Evolutionary conservation across 2,329 filamentous ascomycete genomes (phyloP), one percentile per base, ranked within the genome.

Genomic region (Alternaria ethzedia): DNA sequence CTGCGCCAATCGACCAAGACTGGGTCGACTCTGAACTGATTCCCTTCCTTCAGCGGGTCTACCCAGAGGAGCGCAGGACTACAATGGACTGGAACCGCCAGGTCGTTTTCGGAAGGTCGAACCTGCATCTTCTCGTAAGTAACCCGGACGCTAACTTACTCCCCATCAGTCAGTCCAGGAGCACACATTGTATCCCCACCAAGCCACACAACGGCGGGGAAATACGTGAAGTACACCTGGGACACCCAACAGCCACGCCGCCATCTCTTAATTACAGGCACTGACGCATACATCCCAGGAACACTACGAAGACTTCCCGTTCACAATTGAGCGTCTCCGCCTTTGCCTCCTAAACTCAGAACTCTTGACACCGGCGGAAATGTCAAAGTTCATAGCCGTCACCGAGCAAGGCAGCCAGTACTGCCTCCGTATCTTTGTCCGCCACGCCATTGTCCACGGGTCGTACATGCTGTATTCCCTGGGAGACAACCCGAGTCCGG

Each of bases 281-380:
- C 52, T 63, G 13, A 63, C 28, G 7, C 23, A 26, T 46, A n/a
- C 20, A 46, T 11, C 8, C 13, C 11, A 65, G 65, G 45, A 54
- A 5, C 49, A 64, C 6, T 54, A 60, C 45, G 52, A 64, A 15
- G 58, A 68, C 45, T 68, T 68, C 9, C 55, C 57, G 0, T 59
- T 57, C 2, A 66, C 61, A 1, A 56, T 68, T 10, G 66, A 68
- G 20, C 45, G 58, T 15, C 30, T 66, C 3, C 66, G 66, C 7
- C 50, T 68, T 0, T 41, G 54, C 9, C 56, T 68, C 2, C 28
- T 66, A 17, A 64, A 61, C 13, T 45, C 58, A 1, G 20, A 41
- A 2, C 21, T 59, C 2, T 43, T 68, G 4, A 62, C 58, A 7
- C 12, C 36, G 4, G 23, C 21, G 5, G 66, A 68, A 12, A 12